phyloP scores from a whole-genome alignment of 345 rosid species.

The Syzygium aromaticum region DNA sequence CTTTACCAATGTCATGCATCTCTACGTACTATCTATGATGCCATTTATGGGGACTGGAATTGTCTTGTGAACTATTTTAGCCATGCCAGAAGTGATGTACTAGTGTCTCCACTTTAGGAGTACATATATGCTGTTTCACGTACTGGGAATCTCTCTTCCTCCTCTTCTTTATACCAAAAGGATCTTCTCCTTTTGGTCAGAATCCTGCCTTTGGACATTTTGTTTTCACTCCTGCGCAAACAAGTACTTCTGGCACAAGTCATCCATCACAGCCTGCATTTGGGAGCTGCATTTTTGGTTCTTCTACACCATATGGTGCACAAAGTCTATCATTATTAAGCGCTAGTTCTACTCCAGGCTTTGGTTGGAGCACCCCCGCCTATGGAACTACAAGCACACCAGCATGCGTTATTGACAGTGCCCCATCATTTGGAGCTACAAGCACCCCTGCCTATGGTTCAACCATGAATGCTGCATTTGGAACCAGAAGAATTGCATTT shows the following conservation, averaged over 20 bases:
- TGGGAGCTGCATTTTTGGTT: conserved; percentile 8
- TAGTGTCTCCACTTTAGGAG: not conserved
- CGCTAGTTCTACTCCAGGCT: conserved; percentile 17
- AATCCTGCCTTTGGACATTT: no score
- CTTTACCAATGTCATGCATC: not conserved
- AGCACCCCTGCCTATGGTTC: conserved; percentile 32
- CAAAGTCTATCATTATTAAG: no score
- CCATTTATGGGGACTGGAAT: not conserved
- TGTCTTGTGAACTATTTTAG: not conserved
- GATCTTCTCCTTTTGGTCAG: conserved; percentile 32
- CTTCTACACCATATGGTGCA: no score
- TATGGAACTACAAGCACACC: conserved; percentile 27
- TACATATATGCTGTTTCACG: not conserved
- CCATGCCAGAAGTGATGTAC: conserved; percentile 30
- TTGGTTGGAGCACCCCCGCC: conserved; percentile 32
- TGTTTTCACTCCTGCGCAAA: no score
- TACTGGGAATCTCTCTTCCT: no score
- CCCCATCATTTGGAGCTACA: conserved; percentile 40
- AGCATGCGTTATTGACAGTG: conserved; percentile 20
- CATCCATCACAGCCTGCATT: no score
- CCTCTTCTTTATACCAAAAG: conserved; percentile 15
- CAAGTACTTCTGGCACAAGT: no score
- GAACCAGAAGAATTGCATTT: conserved; percentile 29
- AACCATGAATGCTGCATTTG: conserved; percentile 23
- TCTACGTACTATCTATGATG: not conserved